These are phyloP conservation scores for Calcarisporium arbuscula DNA, from an alignment of 2,329 filamentous ascomycete genomes.

Conservation along the genomic window DNA sequence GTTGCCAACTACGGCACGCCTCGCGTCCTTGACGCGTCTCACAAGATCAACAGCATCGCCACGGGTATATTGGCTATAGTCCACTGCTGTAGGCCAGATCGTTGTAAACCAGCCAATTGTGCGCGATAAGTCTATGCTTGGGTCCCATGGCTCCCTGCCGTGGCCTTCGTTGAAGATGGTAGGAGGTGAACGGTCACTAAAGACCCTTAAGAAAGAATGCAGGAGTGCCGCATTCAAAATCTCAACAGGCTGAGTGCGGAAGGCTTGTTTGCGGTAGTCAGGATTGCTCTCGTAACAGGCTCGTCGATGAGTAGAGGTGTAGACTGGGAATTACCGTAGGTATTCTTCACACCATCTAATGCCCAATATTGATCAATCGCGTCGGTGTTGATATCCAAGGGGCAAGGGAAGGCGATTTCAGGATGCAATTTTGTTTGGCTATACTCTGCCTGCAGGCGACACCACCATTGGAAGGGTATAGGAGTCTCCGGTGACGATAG, in stretches of 20 bases:
- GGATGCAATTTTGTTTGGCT: not conserved
- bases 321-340: not conserved
- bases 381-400: not conserved
- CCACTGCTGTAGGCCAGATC: not conserved
- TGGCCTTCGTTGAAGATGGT: slow-evolving; percentile 22
- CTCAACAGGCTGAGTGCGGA: slow-evolving; percentile 1
- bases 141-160: slow-evolving; percentile 22
- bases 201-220: slow-evolving; percentile 11
- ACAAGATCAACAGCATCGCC: not conserved
- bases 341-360: not conserved
- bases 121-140: slow-evolving; percentile 17
- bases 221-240: slow-evolving; percentile 2
- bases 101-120: slow-evolving; percentile 29
- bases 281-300: not conserved
- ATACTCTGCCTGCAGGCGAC: slow-evolving; percentile 25
- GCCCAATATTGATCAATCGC: not conserved
- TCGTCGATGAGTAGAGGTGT: not conserved
- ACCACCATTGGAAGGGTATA: slow-evolving; percentile 27
- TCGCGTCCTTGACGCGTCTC: not conserved
- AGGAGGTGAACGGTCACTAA: slow-evolving; percentile 16
- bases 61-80: too few species aligned
- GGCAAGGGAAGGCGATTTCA: not conserved
- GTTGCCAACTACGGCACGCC: not conserved
- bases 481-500: slow-evolving; percentile 8
- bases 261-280: slow-evolving; percentile 1